Evolutionary conservation across 1,139 yeast species (phyloP).

Genomic region (Pichia norvegensis): DNA sequence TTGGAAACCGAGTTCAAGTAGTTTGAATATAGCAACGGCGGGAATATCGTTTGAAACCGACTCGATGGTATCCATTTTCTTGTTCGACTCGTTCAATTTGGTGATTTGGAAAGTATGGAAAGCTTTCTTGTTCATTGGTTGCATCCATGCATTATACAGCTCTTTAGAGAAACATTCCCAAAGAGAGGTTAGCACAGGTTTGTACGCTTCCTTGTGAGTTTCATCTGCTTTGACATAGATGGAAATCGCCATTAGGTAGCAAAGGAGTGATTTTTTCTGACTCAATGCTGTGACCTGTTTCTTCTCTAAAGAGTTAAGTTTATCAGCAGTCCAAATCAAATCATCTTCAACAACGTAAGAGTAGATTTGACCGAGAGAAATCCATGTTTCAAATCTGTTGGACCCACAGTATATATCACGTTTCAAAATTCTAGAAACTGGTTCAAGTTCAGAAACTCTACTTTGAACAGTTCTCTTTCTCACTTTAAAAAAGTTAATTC

Average conservation of each 20-base stretch:
- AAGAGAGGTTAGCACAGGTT: constrained; percentile 35
- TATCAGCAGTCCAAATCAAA: constrained; percentile 84
- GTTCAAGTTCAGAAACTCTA: constrained; percentile 71
- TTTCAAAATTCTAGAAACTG: constrained; percentile 57
- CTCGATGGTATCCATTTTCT: not conserved
- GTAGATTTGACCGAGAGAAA: constrained; percentile 71
- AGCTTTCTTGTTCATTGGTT: constrained; percentile 63
- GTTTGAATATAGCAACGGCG: constrained; percentile 18
- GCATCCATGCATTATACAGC: constrained; percentile 50
- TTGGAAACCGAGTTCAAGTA: constrained; percentile 31
- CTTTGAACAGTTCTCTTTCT: constrained; percentile 74
- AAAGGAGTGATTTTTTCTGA: constrained; percentile 64
- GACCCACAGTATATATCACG: constrained; percentile 63
- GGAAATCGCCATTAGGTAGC: constrained; percentile 73
- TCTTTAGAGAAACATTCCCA: constrained; percentile 57
- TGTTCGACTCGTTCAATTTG: constrained; percentile 2
- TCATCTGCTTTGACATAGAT: constrained; percentile 30
- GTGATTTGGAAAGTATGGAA: constrained; percentile 34
- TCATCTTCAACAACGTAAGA: constrained; percentile 82
- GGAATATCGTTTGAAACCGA: constrained; percentile 20
- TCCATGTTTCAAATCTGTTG: constrained; percentile 78
- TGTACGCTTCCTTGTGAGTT: constrained; percentile 16
- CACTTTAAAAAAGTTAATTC: constrained; percentile 55
- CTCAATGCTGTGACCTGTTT: constrained; percentile 54
- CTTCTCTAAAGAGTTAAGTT: constrained; percentile 56